Evolutionary conservation across 768 basidiomycete genomes (phyloP), one percentile per base, ranked within the genome.

Genomic region (Lentinula edodes): DNA sequence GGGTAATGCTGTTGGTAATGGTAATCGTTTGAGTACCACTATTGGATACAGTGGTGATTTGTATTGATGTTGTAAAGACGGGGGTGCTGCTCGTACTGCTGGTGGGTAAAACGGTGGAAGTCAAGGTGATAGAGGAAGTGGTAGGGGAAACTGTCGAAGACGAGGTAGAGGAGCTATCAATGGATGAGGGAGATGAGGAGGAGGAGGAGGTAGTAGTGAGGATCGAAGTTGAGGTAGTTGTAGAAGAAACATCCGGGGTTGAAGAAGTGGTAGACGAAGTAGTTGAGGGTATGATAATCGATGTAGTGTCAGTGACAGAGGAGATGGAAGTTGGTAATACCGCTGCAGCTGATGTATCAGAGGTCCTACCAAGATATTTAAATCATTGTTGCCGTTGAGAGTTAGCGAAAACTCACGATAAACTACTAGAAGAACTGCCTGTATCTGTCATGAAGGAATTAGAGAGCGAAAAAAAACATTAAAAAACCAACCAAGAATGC

Each of bases 21-120:
- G 58, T 59, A 5, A 59, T 38, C 45, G 58, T 59, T 38, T 46
- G 45, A 7, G 45, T 59, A 32, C 48, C 46, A n/a, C 58, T 38
- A 18, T 50, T 50, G 16, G 32, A 38, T 6, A 48, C 32, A 51
- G 48, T 59, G 38, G 32, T 48, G 13, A 59, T 6, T 59, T 59
- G 58, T 34, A 59, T 6, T n/a, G 57, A 58, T 10, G 58, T 59
- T 16, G 32, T 36, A 9, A 28, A 15, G 28, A 16, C 38, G 32
- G 38, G 28, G 23, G 46, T 36, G 16, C 15, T 38, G 2, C 16
- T 16, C 16, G 32, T 53, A 18, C 34, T 35, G 38, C 32, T 35
- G 13, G 13, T 34, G 12, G 32, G 13, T 34, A 32, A 9, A 45
- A 46, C 16, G 5, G 42, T 35, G 4, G 42, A 28, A 1, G 58